These are phyloP conservation scores for Neofusicoccum kwambonambiense DNA, from an alignment of 2,329 filamentous ascomycete species.

Conservation along the genomic window DNA sequence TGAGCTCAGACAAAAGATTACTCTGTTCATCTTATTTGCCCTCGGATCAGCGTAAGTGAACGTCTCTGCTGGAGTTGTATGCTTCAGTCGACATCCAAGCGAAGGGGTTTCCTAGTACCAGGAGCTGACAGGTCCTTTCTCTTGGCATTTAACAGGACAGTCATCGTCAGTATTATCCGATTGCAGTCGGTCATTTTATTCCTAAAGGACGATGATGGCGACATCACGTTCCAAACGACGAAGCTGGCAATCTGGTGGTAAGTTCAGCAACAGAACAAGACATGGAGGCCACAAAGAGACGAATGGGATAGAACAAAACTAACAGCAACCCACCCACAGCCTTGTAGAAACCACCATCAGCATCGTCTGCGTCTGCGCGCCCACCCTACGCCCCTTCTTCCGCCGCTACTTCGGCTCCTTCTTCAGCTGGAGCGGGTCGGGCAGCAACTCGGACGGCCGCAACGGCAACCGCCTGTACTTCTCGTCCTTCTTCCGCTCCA, in stretches of 20 bases:
- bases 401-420: conserved; percentile 7
- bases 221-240: not conserved
- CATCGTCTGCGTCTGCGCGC: conserved; percentile 9
- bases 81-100: not conserved
- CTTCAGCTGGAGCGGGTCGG: not conserved
- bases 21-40: not conserved
- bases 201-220: not conserved
- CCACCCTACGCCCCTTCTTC: conserved; percentile 8
- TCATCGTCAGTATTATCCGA: not conserved
- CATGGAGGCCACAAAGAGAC: too few relatives aligned
- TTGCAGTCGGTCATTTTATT: not conserved
- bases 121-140: not conserved
- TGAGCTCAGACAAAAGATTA: not conserved
- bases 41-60: not conserved
- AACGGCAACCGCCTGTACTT: not conserved
- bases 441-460: not conserved
- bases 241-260: not conserved
- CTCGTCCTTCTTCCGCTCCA: not conserved
- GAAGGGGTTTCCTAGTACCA: not conserved
- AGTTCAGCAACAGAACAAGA: not conserved
- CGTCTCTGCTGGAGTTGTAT: too few relatives aligned
- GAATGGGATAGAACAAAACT: too few relatives aligned
- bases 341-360: conserved; percentile 3
- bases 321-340: not conserved
- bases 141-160: not conserved